Percentiles rank a stretch among this genome's conserved stretches.
Evolutionary conservation across 345 rosid genomes (phyloP).

Genomic region (Cardamine chenopodiifolia): DNA sequence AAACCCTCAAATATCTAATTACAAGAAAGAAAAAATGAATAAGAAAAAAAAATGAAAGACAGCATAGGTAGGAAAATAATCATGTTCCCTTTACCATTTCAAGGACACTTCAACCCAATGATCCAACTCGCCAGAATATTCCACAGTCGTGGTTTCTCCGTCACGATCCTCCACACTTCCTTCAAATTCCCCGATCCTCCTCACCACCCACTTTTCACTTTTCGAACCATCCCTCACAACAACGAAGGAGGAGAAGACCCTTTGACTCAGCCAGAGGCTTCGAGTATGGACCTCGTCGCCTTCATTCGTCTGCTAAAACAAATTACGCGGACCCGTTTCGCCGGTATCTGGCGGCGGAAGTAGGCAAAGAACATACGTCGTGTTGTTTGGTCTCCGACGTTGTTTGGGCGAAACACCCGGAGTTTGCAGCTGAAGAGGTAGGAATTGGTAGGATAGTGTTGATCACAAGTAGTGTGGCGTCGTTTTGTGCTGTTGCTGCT

Average conservation of each 20-base stretch:
- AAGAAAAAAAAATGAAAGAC: slow-evolving; percentile 28
- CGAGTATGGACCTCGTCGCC: slow-evolving; percentile 24
- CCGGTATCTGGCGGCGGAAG: slow-evolving; percentile 43
- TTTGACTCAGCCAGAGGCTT: neutral
- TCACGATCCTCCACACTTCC: slow-evolving; percentile 52
- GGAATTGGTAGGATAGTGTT: slow-evolving; percentile 52
- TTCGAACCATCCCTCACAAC: slow-evolving; percentile 43
- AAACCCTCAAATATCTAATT: neutral
- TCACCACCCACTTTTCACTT: slow-evolving; percentile 53
- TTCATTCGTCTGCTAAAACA: slow-evolving; percentile 38
- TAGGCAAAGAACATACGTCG: slow-evolving; percentile 34
- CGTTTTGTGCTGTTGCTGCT: slow-evolving; percentile 37
- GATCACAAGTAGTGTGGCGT: slow-evolving; percentile 42
- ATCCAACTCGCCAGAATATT: slow-evolving; percentile 61
- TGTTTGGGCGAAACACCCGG: slow-evolving; percentile 45
- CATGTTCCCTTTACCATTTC: slow-evolving; percentile 59
- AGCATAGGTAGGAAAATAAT: slow-evolving; percentile 38
- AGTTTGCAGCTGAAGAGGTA: slow-evolving; percentile 49
- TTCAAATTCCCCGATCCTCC: slow-evolving; percentile 58
- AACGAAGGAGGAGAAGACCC: slow-evolving; percentile 20
- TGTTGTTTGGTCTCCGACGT: slow-evolving; percentile 58
- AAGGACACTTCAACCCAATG: slow-evolving; percentile 66
- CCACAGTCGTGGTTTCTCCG: slow-evolving; percentile 54
- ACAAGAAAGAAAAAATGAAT: no score
- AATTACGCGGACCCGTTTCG: slow-evolving; percentile 47